Evolutionary conservation across 2,329 filamentous ascomycete species (phyloP), one percentile per base, ranked within the genome.

Genomic region (Sporothrix inflata): DNA sequence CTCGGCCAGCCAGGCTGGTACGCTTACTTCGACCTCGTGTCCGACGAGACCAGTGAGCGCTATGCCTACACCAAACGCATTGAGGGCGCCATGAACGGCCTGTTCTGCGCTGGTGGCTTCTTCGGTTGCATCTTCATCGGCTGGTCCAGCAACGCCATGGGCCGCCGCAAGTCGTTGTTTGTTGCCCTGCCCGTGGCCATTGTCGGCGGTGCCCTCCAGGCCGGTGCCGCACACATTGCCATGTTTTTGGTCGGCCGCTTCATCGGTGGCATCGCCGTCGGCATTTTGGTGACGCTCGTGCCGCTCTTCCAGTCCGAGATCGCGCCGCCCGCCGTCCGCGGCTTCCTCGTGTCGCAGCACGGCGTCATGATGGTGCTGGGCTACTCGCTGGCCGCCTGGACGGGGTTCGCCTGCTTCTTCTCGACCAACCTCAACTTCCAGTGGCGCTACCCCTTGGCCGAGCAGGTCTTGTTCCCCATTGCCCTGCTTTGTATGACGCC

Each of bases 381-480:
- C 38, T 70, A 70, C 47, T 11, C 47, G 0, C 19, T 71, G 6
- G 69, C 61, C 1, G 63, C 61, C 19, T 81, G 78, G 79, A 75
- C 81, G 0, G 82, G 83, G 53, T 83, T 79, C 69, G 82, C 79
- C 1, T 78, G 79, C 21, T 79, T 76, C n/a, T 78, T 78, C n/a
- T 77, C 77, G 16, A 75, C 79, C 3, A 80, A 53, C 27, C n/a
- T 77, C 0, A 75, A 78, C 0, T 79, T 83, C 7, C 79, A 81
- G 21, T 84, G 82, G 83, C 80, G 83, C 2, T 82, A 85, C 57
- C 83, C 83, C 0, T 79, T 85, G 14, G 79, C 79, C 6, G 79
- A 84, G 14, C 83, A 85, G 74, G 77, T 77, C 14, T 76, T 84
- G 14, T 81, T 82, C 11, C 81, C 82, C 0, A 68, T 80, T 6